phyloP scores from a whole-genome alignment of 768 basidiomycete species.

The Tricholoma terreum region DNA sequence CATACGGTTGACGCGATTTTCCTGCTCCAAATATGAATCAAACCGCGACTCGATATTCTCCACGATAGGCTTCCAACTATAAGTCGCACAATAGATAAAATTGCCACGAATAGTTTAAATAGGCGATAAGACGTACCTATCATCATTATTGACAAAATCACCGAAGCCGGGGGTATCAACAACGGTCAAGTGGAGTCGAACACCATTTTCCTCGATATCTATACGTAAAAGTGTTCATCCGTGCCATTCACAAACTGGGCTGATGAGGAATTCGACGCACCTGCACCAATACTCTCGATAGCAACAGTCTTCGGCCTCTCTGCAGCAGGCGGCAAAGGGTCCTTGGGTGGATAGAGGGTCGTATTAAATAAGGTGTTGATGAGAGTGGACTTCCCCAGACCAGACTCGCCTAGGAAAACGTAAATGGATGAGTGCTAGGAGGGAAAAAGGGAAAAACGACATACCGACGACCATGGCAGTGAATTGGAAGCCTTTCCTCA shows the following conservation, averaged over 20 bases:
- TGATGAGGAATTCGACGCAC: slow-evolving; percentile 43
- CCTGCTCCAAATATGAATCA: slow-evolving; percentile 96
- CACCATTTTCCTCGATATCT: slow-evolving; percentile 99
- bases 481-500: slow-evolving; percentile 98
- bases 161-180: slow-evolving; percentile 99
- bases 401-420: slow-evolving; percentile 78
- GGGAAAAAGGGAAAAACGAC: slow-evolving; percentile 16
- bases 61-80: slow-evolving; percentile 96
- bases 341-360: slow-evolving; percentile 86
- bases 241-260: slow-evolving; percentile 18
- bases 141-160: slow-evolving; percentile 99
- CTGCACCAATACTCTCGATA: slow-evolving; percentile 98
- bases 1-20: slow-evolving; percentile 94
- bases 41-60: slow-evolving; percentile 98
- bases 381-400: slow-evolving; percentile 97
- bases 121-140: slow-evolving; percentile 58
- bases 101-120: slow-evolving; percentile 11
- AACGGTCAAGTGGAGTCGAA: slow-evolving; percentile 94
- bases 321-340: slow-evolving; percentile 76
- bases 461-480: slow-evolving; percentile 97
- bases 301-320: slow-evolving; percentile 92
- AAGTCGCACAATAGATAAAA: slow-evolving; percentile 15
- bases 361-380: slow-evolving; percentile 99
- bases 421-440: slow-evolving; percentile 20
- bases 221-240: slow-evolving; percentile 27